Percentiles rank a stretch among this genome's conserved stretches.
Evolutionary conservation across 106 monocot species (phyloP).

Genomic region (Platanthera zijinensis): DNA sequence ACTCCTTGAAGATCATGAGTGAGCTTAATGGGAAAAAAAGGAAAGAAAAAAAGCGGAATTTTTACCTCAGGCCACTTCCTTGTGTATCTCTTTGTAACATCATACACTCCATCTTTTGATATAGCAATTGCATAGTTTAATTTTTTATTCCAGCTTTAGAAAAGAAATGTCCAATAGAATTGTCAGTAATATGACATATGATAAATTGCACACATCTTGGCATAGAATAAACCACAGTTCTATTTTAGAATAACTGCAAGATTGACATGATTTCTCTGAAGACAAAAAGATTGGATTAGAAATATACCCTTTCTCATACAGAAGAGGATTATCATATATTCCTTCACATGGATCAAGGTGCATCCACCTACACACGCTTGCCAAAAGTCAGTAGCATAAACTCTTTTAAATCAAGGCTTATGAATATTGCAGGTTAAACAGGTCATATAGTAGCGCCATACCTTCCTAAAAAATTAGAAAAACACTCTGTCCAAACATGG

Average conservation of each 20-base stretch:
- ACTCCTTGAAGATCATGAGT: background rate
- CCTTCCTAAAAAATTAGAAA: slow-evolving; percentile 68
- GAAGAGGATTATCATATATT: slow-evolving; percentile 75
- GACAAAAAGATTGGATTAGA: background rate
- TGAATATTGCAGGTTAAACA: background rate
- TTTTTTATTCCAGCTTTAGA: slow-evolving; percentile 82
- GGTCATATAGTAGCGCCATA: slow-evolving; percentile 5
- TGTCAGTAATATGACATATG: slow-evolving; percentile 2
- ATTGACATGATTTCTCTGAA: background rate
- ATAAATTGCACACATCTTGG: slow-evolving; percentile 1
- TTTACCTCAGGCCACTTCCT: slow-evolving; percentile 87
- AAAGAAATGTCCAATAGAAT: slow-evolving; percentile 5
- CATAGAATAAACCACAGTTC: background rate
- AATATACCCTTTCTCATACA: slow-evolving; percentile 91
- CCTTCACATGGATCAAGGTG: slow-evolving; percentile 99
- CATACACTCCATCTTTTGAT: slow-evolving; percentile 73
- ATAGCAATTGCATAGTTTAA: slow-evolving; percentile 81
- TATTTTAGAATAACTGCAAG: background rate
- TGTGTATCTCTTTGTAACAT: slow-evolving; percentile 94
- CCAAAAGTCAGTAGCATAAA: slow-evolving; percentile 9
- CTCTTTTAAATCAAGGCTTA: background rate
- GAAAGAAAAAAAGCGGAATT: background rate
- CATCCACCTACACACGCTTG: slow-evolving; percentile 73
- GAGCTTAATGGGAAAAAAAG: slow-evolving; percentile 4
- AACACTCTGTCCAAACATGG: slow-evolving; percentile 98